phyloP scores from a whole-genome alignment of 805 yeast species.

The Myxozyma monticola region DNA sequence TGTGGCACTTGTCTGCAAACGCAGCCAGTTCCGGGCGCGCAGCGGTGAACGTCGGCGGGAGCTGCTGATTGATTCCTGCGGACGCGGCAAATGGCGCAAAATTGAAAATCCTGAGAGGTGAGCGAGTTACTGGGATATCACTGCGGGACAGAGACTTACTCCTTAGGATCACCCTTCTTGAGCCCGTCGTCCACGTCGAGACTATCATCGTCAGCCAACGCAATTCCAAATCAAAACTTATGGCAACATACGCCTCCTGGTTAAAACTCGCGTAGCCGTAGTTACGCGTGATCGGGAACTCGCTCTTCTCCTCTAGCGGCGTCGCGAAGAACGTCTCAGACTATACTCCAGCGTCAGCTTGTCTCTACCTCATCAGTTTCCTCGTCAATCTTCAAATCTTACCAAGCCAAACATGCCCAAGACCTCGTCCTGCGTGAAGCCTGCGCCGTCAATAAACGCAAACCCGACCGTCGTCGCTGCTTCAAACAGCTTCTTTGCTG shows the following conservation, averaged over 20 bases:
- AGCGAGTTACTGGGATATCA: too few relatives aligned
- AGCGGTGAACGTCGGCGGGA: conserved; percentile 56
- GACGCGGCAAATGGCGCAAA: conserved; percentile 55
- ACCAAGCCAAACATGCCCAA: conserved; percentile 48
- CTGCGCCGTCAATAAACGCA: conserved; percentile 66
- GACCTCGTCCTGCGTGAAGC: conserved; percentile 57
- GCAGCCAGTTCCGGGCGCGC: conserved; percentile 45
- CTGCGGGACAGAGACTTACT: conserved; percentile 22
- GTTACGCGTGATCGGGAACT: conserved; percentile 57
- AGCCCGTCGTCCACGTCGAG: conserved; percentile 42
- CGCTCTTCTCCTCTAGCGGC: conserved; percentile 52
- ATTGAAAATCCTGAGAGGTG: conserved; percentile 63
- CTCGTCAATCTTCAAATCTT: background rate
- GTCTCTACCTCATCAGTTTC: background rate
- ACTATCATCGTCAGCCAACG: conserved; percentile 9
- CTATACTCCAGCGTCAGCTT: conserved; percentile 6
- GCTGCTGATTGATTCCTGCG: conserved; percentile 38
- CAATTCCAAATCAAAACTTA: conserved; percentile 28
- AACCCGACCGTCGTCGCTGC: conserved; percentile 70
- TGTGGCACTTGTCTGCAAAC: conserved; percentile 48
- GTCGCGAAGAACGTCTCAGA: conserved; percentile 54
- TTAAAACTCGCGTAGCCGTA: conserved; percentile 60
- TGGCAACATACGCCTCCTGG: conserved; percentile 48
- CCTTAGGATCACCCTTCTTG: conserved; percentile 47
- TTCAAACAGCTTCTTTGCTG: conserved; percentile 52